Evolutionary conservation across 1,284 basidiomycete species (phyloP), one percentile per base, ranked within the genome.

Genomic region (Cystobasidium sp.): DNA sequence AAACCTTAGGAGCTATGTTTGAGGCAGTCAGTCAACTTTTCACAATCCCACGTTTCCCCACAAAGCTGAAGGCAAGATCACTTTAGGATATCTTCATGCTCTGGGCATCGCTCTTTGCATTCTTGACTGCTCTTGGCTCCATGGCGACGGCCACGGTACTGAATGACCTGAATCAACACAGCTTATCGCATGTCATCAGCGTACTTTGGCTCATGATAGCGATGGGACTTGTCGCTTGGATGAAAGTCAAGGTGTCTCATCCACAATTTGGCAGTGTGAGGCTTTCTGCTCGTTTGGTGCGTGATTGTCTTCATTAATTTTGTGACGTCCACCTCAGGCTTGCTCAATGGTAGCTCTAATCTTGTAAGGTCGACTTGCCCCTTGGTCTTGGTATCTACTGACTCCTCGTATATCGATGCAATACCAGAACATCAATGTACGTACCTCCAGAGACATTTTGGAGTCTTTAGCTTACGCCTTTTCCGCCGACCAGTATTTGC

Each of bases 191-290:
- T 75, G 70, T 79, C 18, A 78, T 86, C 22, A 82, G 93, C 24
- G 87, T 90, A 20, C 86, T 96, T 31, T 94, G 91, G 90, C 86
- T 97, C 75, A 94, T 92, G 0, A 78, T 92, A 0, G 89, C 90
- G 24, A 92, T 96, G 87, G 90, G 89, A 46, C 81, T 87, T 0
- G 83, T 97, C 24, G 93, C 93, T 0, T 97, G 89, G 87, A 88
- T 89, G 84, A 94, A 97, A 82, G 86, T 93, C 6, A 94, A 91
- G 89, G 92, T 97, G 84, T 88, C 85, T 9, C 95, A 91, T 80
- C 91, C 93, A 0, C 89, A 90, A 18, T 97, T 96, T 82, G 94
- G 94, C 79, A 91, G 93, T n/a, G 69, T 71, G 46, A 39, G 69
- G 8, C n/a, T 18, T 1, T 49, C 78, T 78, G n/a, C n/a, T n/a